A percentile compares a stretch with the other conserved stretches of the same genome.
Evolutionary conservation across 2,329 filamentous ascomycete genomes (phyloP).

Genomic region (Trichoderma aggressivum): DNA sequence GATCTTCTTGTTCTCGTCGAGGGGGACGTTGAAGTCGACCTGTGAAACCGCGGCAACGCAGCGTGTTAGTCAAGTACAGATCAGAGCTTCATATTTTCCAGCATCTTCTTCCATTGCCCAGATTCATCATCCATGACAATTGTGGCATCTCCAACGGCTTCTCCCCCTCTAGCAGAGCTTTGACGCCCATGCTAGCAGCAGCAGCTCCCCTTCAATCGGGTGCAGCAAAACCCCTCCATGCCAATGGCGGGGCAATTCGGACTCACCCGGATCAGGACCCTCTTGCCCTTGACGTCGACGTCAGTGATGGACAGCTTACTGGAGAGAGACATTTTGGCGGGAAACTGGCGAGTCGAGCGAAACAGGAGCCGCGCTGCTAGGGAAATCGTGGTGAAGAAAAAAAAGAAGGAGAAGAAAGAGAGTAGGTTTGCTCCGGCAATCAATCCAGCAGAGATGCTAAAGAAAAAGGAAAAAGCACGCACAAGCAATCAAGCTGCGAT

Average conservation of each 20-base stretch:
- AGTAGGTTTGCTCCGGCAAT: neutral
- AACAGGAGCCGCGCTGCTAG: slow-evolving; percentile 12
- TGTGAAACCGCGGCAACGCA: slow-evolving; percentile 36
- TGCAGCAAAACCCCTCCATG: slow-evolving; percentile 11
- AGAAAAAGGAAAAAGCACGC: slow-evolving; percentile 21
- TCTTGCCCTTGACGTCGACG: slow-evolving; percentile 96
- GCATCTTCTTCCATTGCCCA: neutral
- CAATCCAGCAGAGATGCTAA: neutral
- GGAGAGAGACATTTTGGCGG: slow-evolving; percentile 82
- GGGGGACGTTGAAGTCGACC: slow-evolving; percentile 99
- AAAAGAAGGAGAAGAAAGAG: neutral
- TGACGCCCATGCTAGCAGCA: neutral
- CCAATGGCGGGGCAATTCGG: slow-evolving; percentile 31
- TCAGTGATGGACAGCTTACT: slow-evolving; percentile 98
- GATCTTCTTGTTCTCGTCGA: slow-evolving; percentile 87
- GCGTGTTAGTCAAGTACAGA: neutral
- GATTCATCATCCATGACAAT: neutral
- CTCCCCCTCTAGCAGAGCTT: neutral
- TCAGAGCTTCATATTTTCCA: neutral
- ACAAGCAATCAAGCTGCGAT: slow-evolving; percentile 19
- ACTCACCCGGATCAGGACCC: slow-evolving; percentile 92
- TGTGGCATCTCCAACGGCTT: neutral
- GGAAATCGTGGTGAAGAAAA: slow-evolving; percentile 1
- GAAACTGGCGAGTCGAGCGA: slow-evolving; percentile 3
- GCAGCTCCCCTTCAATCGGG: neutral